These are phyloP conservation scores for Emydomyces testavorans DNA, from an alignment of 2,329 filamentous ascomycete genomes.

Conservation along the genomic window DNA sequence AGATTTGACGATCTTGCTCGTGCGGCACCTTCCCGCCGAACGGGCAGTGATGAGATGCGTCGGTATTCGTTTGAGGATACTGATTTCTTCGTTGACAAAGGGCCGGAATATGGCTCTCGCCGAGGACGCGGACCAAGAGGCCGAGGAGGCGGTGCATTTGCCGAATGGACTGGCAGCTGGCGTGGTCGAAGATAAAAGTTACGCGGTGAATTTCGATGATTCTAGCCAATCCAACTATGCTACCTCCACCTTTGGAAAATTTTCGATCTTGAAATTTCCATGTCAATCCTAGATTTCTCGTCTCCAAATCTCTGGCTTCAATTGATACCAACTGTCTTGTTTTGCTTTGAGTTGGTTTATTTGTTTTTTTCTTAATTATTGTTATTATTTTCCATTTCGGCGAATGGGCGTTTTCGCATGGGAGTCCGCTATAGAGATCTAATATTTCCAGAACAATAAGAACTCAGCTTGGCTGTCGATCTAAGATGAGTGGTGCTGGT, in stretches of 20 bases:
- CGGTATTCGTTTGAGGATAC: slow-evolving; percentile 62
- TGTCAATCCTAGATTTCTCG: background rate
- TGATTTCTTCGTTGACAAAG: slow-evolving; percentile 57
- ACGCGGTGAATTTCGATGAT: no score
- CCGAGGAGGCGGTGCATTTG: slow-evolving; percentile 24
- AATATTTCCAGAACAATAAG: background rate
- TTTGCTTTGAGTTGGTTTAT: background rate
- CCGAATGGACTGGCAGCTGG: slow-evolving; percentile 18
- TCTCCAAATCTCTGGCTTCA: background rate
- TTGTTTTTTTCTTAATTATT: no score
- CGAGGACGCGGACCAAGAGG: slow-evolving; percentile 30
- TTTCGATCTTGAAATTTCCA: background rate
- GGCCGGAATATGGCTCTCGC: slow-evolving; percentile 48
- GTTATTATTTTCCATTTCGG: no score
- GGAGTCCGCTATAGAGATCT: background rate
- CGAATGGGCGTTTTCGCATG: background rate
- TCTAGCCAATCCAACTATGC: background rate
- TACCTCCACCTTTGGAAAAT: background rate
- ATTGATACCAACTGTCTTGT: background rate
- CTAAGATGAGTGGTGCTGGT: background rate
- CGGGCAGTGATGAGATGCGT: slow-evolving; percentile 46
- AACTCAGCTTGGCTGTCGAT: background rate
- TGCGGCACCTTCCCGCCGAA: slow-evolving; percentile 28
- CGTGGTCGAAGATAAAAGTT: slow-evolving; percentile 15
- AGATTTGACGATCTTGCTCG: slow-evolving; percentile 40